Conservation (phyloP, 805 yeast genomes). For the Teunomyces pallodes region DNA sequence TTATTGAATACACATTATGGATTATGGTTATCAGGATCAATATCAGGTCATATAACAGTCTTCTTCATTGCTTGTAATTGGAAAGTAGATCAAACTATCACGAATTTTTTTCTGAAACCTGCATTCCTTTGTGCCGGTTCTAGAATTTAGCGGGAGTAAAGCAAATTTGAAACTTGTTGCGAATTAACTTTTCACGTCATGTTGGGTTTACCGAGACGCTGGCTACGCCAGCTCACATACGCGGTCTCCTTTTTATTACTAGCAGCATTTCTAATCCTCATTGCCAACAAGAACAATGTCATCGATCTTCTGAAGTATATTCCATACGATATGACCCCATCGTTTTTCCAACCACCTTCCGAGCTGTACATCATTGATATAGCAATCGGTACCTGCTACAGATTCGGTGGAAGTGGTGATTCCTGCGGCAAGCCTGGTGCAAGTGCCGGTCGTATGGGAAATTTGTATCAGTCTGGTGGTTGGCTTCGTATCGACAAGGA, state of each 20-base stretch:
- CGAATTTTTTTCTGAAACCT: no score
- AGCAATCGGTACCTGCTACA: constrained; percentile 32
- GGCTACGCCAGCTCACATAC: constrained; percentile 27
- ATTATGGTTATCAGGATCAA: no score
- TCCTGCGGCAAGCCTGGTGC: constrained; percentile 27
- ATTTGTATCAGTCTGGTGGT: constrained; percentile 18
- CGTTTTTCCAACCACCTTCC: constrained; percentile 41
- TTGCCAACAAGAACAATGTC: constrained; percentile 41
- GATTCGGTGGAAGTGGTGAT: constrained; percentile 17
- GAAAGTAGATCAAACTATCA: no score
- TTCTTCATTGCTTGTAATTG: no score
- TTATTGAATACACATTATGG: no score
- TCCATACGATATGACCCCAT: constrained; percentile 6
- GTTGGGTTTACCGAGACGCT: constrained; percentile 31
- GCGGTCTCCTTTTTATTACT: constrained; percentile 14
- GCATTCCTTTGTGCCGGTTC: no score
- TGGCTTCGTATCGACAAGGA: constrained; percentile 50
- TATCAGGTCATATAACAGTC: no score
- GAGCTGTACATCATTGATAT: constrained; percentile 42
- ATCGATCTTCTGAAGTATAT: constrained; percentile 30
- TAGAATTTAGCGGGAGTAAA: no score
- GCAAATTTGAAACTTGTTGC: no score
- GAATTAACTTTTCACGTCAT: background rate
- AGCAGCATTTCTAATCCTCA: constrained; percentile 23
- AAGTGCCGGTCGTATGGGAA: constrained; percentile 25